These are phyloP conservation scores for Stephania japonica DNA, from an alignment of 164 flowering plant genomes.

Conservation along the genomic window DNA sequence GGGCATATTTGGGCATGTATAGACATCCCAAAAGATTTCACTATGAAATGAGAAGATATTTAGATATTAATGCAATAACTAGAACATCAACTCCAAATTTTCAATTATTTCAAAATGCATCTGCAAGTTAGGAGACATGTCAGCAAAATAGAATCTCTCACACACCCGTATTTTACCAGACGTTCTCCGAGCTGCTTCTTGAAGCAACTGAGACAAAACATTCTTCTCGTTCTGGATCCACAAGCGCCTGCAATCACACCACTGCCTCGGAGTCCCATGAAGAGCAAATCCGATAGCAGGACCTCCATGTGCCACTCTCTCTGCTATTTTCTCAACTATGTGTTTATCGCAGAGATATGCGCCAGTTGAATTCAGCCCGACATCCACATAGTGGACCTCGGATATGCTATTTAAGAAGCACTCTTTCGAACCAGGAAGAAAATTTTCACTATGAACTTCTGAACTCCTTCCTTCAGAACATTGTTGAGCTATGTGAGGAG, in stretches of 20 bases:
- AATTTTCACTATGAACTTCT: slow-evolving; percentile 17
- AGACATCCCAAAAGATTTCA: background rate
- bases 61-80: too few relatives aligned
- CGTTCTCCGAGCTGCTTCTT: slow-evolving; percentile 34
- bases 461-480: background rate
- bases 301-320: slow-evolving; percentile 26
- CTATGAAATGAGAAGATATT: too few relatives aligned
- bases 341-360: slow-evolving; percentile 59
- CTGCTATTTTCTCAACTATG: slow-evolving; percentile 40
- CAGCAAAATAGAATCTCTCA: slow-evolving; percentile 66
- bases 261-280: slow-evolving; percentile 92
- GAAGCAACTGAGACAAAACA: slow-evolving; percentile 39
- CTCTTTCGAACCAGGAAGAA: slow-evolving; percentile 47
- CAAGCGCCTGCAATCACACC: slow-evolving; percentile 52
- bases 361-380: slow-evolving; percentile 67
- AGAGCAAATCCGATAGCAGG: slow-evolving; percentile 44
- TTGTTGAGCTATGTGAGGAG: slow-evolving; percentile 3
- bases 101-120: slow-evolving; percentile 94
- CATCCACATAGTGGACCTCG: slow-evolving; percentile 80
- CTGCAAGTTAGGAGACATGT: slow-evolving; percentile 48
- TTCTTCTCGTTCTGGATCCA: slow-evolving; percentile 71
- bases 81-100: slow-evolving; percentile 44
- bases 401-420: slow-evolving; percentile 57
- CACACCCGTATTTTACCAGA: slow-evolving; percentile 48
- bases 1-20: background rate